Conservation (phyloP, 2,329 filamentous ascomycete genomes). For the Iodosphaeria phyllophila region DNA sequence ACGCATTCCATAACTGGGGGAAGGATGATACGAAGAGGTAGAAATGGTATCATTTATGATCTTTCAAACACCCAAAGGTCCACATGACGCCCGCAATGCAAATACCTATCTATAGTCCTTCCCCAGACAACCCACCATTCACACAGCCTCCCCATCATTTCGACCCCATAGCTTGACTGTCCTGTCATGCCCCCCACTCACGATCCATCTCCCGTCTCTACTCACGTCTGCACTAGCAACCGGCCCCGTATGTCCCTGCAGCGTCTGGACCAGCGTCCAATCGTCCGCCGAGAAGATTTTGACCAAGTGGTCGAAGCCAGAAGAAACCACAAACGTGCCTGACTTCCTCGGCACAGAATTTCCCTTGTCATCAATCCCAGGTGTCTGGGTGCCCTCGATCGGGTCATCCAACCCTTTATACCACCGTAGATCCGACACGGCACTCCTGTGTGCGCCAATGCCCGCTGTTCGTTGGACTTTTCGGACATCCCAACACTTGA, state of each 20-base stretch:
- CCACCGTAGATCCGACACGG: slow-evolving; percentile 86
- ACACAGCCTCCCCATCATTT: slow-evolving; percentile 47
- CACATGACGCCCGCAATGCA: too few relatives aligned
- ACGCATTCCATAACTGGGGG: too few relatives aligned
- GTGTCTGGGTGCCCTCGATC: slow-evolving; percentile 33
- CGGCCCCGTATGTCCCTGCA: slow-evolving; percentile 82
- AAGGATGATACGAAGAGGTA: too few relatives aligned
- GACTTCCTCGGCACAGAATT: slow-evolving; percentile 58
- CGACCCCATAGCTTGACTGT: slow-evolving; percentile 94
- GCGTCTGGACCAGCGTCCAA: slow-evolving; percentile 74
- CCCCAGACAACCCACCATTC: too few relatives aligned
- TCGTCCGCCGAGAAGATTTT: slow-evolving; percentile 95
- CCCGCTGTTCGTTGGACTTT: slow-evolving; percentile 70
- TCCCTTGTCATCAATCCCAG: slow-evolving; percentile 46
- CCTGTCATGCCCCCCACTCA: slow-evolving; percentile 82
- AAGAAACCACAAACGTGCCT: slow-evolving; percentile 77
- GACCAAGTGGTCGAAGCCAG: slow-evolving; percentile 86
- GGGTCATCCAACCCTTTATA: slow-evolving; percentile 75
- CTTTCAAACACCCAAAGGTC: too few relatives aligned
- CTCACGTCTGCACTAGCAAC: slow-evolving; percentile 84
- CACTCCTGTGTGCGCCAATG: slow-evolving; percentile 77
- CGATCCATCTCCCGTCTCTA: slow-evolving; percentile 75
- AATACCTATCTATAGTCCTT: too few relatives aligned
- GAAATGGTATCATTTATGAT: too few relatives aligned
- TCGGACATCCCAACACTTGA: slow-evolving; percentile 94